Base-by-base conservation (phyloP, 164 flowering plant species). In the Saururus chinensis region DNA sequence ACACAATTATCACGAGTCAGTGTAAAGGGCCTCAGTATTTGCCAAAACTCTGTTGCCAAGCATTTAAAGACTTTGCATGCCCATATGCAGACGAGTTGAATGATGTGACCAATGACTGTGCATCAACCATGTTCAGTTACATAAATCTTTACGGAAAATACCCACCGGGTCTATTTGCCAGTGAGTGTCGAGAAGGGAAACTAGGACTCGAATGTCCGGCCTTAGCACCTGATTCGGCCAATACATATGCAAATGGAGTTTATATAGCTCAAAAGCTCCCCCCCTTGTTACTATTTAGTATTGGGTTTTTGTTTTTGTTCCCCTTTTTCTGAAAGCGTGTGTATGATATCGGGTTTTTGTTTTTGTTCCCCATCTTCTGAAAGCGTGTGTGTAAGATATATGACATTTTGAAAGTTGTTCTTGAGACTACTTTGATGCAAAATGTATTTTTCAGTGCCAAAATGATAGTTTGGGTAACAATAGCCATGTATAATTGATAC, bases 11-110 rank as follows among this genome's bases (percentile, higher is more conserved):
- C 55, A 81, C 85, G 42, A 79, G 83, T 75, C 71, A 76, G 48
- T 81, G 85, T 75, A 81, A 77, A 66, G 85, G 85, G 21, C 85
- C 85, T 20, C 60, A 66, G n/a, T 82, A 80, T 59, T 59, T 69
- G 0, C n/a, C 74, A 24, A 56, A 68, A 12, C 57, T 61, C 19
- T 82, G 86, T 49, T 82, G 86, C 62, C 52, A 4, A 1, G 75
- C 86, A 13, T 66, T 80, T 25, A 73, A 71, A 70, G 63, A 77
- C 60, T 73, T 82, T n/a, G 75, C 78, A 0, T 82, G 86, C 72
- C 80, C 81, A 16, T 62, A 59, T 45, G 30, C 68, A 0, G 72
- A 52, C 1, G 53, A 72, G 23, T 1, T 82, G 23, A 77, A 77
- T 61, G 83, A 82, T 40, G 23, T 66, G 23, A 52, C 64, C n/a